Percentiles rank a stretch among this genome's conserved stretches.
Conservation (phyloP, 2,329 filamentous ascomycete genomes). For the Drechslera avenae region DNA sequence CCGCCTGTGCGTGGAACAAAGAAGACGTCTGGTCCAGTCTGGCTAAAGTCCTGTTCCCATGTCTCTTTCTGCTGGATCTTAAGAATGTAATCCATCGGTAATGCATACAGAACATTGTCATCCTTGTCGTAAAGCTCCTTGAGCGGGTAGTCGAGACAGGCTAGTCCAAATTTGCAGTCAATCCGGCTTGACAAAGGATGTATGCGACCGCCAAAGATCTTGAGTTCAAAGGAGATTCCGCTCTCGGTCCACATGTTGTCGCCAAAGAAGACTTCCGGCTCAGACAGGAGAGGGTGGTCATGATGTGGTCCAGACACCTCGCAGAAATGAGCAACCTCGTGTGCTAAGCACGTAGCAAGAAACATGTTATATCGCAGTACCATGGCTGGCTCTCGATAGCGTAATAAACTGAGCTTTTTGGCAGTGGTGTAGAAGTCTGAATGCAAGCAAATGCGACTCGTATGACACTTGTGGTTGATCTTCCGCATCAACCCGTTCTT, state of each 20-base stretch:
- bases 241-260: constrained; percentile 50
- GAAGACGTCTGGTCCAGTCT: constrained; percentile 31
- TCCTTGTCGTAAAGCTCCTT: constrained; percentile 46
- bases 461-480: constrained; percentile 44
- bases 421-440: constrained; percentile 50
- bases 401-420: constrained; percentile 45
- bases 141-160: constrained; percentile 44
- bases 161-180: constrained; percentile 47
- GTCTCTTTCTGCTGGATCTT: constrained; percentile 47
- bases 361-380: constrained; percentile 50
- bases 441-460: constrained; percentile 47
- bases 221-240: constrained; percentile 48
- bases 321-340: constrained; percentile 50
- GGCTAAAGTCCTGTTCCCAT: constrained; percentile 44
- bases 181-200: constrained; percentile 47
- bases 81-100: constrained; percentile 49
- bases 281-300: constrained; percentile 41
- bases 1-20: constrained; percentile 48
- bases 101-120: constrained; percentile 45
- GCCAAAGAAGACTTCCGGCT: constrained; percentile 47
- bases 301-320: constrained; percentile 47
- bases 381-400: constrained; percentile 48
- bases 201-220: constrained; percentile 47
- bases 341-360: constrained; percentile 45
- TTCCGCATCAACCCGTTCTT: constrained; percentile 45